phyloP scores from a whole-genome alignment of 371 early-diverging fungal species.

The Apophysomyces ossiformis region DNA sequence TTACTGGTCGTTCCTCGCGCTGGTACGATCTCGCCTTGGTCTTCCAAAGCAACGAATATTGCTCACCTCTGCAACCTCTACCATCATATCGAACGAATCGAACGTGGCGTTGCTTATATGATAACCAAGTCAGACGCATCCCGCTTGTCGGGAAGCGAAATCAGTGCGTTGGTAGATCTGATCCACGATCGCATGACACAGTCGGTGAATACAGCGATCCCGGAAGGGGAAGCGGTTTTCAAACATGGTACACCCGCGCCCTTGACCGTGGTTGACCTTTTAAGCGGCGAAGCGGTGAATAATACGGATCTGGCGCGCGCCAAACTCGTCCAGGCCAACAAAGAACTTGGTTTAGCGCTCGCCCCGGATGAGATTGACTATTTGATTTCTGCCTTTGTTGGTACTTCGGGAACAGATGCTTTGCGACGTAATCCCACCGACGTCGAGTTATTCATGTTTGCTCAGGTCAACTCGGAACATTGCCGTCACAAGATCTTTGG shows the following conservation, averaged over 20 bases:
- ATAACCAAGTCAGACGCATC: constrained; percentile 46
- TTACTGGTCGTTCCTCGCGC: constrained; percentile 82
- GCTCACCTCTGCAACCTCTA: constrained; percentile 85
- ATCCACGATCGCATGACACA: constrained; percentile 97
- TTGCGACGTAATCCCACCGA: constrained; percentile 92
- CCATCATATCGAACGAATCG: constrained; percentile 76
- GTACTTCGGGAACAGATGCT: constrained; percentile 47
- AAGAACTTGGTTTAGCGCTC: constrained; percentile 89
- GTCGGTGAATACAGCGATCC: constrained; percentile 60
- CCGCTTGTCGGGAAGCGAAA: constrained; percentile 36
- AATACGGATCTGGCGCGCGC: constrained; percentile 58
- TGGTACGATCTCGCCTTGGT: constrained; percentile 99
- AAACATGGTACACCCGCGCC: constrained; percentile 76
- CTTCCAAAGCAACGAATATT: constrained; percentile 97
- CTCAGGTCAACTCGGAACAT: constrained; percentile 98
- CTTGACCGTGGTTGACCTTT: constrained; percentile 73
- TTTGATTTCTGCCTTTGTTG: constrained; percentile 84
- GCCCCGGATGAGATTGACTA: constrained; percentile 95
- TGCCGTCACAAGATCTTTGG: constrained; percentile 98
- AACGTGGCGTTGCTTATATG: constrained; percentile 83
- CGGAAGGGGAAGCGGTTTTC: constrained; percentile 73
- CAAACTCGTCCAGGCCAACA: constrained; percentile 79
- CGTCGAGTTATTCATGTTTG: constrained; percentile 98
- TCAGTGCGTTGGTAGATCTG: constrained; percentile 53
- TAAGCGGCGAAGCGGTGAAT: constrained; percentile 37